Evolutionary conservation across 441 rosid genomes (phyloP).

Genomic region (Hypseocharis bilobata): DNA sequence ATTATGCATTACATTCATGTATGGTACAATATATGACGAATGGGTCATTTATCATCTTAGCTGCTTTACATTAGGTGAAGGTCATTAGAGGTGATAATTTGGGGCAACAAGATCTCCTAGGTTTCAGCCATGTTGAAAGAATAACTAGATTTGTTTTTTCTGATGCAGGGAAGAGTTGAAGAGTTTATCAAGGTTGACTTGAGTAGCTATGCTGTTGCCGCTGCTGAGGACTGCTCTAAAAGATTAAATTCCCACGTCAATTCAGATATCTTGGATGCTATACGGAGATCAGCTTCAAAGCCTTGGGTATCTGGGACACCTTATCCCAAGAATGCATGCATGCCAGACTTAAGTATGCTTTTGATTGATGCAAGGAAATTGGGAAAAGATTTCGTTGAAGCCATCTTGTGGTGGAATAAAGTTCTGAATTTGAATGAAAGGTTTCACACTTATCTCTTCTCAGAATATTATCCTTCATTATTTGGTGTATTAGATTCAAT

Average conservation of each 20-base stretch:
- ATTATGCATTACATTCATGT: background rate
- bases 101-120: background rate
- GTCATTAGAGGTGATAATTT: background rate
- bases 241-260: constrained; percentile 25
- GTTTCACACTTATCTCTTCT: constrained; percentile 12
- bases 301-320: constrained; percentile 38
- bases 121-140: background rate
- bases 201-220: constrained; percentile 26
- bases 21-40: background rate
- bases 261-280: constrained; percentile 32
- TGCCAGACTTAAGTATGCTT: constrained; percentile 32
- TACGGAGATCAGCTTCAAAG: constrained; percentile 39
- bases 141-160: background rate
- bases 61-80: too few species aligned
- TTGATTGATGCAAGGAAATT: constrained; percentile 31
- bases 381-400: constrained; percentile 23
- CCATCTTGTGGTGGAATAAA: constrained; percentile 37
- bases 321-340: constrained; percentile 29
- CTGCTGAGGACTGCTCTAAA: constrained; percentile 35
- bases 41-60: background rate
- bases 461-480: background rate
- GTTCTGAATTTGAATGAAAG: constrained; percentile 33
- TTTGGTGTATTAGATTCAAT: too few species aligned
- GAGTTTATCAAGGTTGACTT: constrained; percentile 31
- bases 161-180: constrained; percentile 36